Conservation (phyloP, 2,329 filamentous ascomycete genomes). For the Epichloe festucae region DNA sequence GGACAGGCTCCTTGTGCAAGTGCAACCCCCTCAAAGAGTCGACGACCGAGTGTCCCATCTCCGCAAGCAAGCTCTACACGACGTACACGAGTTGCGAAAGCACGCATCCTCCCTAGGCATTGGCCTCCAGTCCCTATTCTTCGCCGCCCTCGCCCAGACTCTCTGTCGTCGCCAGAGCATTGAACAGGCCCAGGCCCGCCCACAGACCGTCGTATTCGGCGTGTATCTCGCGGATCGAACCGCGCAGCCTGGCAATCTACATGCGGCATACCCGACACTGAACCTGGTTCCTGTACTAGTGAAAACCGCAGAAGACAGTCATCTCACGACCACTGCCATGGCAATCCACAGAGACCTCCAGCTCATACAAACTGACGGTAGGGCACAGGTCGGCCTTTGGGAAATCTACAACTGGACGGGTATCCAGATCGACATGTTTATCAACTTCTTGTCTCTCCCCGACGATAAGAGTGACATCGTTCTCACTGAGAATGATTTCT, state of each 20-base stretch:
- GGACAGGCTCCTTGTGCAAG: not conserved
- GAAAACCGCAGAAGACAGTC: conserved; percentile 13
- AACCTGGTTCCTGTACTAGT: conserved; percentile 66
- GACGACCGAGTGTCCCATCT: conserved; percentile 23
- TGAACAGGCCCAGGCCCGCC: not conserved
- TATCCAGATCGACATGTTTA: conserved; percentile 54
- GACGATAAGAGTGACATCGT: not conserved
- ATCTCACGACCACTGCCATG: conserved; percentile 38
- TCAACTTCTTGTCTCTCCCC: conserved; percentile 64
- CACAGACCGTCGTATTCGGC: conserved; percentile 47
- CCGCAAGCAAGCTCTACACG: conserved; percentile 30
- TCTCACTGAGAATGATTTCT: not conserved
- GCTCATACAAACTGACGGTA: conserved; percentile 35
- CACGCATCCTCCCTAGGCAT: conserved; percentile 40
- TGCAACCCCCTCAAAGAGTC: not conserved
- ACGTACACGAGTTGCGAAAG: conserved; percentile 18
- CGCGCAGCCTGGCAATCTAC: conserved; percentile 32
- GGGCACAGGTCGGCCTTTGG: conserved; percentile 50
- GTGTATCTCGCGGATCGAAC: conserved; percentile 74
- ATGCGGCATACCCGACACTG: conserved; percentile 52
- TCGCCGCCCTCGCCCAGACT: conserved; percentile 53
- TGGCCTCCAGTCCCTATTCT: conserved; percentile 60
- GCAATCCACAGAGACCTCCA: conserved; percentile 56
- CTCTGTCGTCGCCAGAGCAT: conserved; percentile 23
- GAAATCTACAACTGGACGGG: conserved; percentile 69